These are phyloP conservation scores for Fusarium burgessii DNA, from an alignment of 2,329 filamentous ascomycete species.

Conservation along the genomic window DNA sequence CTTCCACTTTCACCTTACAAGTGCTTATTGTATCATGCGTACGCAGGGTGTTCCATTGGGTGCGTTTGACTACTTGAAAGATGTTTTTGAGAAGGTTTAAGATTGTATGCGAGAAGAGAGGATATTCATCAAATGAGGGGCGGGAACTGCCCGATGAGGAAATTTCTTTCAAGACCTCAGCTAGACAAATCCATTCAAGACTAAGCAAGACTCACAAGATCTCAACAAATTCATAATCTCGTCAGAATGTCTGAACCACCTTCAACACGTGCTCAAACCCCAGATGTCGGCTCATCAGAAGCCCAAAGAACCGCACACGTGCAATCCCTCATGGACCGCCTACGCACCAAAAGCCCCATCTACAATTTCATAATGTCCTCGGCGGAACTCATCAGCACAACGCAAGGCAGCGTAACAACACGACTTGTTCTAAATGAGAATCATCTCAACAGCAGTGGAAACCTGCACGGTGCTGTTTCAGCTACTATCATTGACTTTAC, in stretches of 20 bases:
- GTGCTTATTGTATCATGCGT: conserved; percentile 68
- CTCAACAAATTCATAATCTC: neutral
- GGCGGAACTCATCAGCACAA: conserved; percentile 58
- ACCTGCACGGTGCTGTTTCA: conserved; percentile 78
- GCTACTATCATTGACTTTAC: conserved; percentile 80
- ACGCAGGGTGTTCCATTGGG: conserved; percentile 68
- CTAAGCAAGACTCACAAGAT: neutral
- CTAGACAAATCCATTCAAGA: neutral
- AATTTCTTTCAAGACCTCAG: conserved; percentile 25
- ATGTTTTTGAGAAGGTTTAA: conserved; percentile 42
- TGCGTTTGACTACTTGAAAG: conserved; percentile 64
- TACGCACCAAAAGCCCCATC: conserved; percentile 62
- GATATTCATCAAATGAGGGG: conserved; percentile 44
- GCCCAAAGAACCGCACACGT: conserved; percentile 45
- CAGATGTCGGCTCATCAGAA: conserved; percentile 25
- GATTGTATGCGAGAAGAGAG: conserved; percentile 39
- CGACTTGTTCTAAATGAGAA: conserved; percentile 61
- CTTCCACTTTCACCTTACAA: conserved; percentile 70
- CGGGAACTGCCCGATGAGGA: conserved; percentile 42
- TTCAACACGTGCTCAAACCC: conserved; percentile 22
- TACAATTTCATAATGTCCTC: conserved; percentile 60
- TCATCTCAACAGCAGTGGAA: conserved; percentile 76
- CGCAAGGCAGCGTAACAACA: conserved; percentile 61
- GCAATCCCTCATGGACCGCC: conserved; percentile 50
- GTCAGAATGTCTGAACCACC: conserved; percentile 33